Percentiles rank a stretch among this genome's conserved stretches.
phyloP scores from a whole-genome alignment of 106 monocot species.

The Allium fistulosum region DNA sequence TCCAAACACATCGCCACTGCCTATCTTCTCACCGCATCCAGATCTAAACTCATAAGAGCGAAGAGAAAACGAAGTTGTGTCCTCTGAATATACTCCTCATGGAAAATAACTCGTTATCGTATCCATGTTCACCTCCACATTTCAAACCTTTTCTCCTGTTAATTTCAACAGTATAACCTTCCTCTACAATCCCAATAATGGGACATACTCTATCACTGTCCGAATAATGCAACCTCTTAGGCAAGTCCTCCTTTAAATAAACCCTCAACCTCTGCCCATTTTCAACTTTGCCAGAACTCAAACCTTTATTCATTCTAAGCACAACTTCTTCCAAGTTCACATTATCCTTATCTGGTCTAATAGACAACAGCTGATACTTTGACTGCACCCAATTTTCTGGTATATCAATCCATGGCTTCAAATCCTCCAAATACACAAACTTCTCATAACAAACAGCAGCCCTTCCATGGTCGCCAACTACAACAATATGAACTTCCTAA shows the following conservation, averaged over 20 bases:
- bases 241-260: conserved; percentile 29
- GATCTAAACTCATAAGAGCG: too few species aligned
- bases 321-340: conserved; percentile 30
- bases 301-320: conserved; percentile 34
- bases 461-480: too few species aligned
- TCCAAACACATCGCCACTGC: too few species aligned
- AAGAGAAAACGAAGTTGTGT: too few species aligned
- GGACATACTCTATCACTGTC: conserved; percentile 5
- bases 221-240: conserved; percentile 3
- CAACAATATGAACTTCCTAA: too few species aligned
- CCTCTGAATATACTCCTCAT: too few species aligned
- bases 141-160: conserved; percentile 7
- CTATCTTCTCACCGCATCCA: too few species aligned
- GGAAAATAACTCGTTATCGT: conserved; percentile 5
- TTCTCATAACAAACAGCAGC: too few species aligned
- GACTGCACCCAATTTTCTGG: conserved; percentile 26
- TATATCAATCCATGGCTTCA: too few species aligned
- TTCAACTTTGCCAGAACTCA: conserved; percentile 36
- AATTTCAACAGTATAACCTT: conserved; percentile 10
- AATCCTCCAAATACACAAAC: too few species aligned
- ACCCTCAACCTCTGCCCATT: too few species aligned
- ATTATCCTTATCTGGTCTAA: conserved; percentile 15
- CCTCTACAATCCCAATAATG: conserved; percentile 6
- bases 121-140: conserved; percentile 44
- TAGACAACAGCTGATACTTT: conserved; percentile 20